Conservation (phyloP, 352 stramenopile genomes). For the Phytopythium vexans region DNA sequence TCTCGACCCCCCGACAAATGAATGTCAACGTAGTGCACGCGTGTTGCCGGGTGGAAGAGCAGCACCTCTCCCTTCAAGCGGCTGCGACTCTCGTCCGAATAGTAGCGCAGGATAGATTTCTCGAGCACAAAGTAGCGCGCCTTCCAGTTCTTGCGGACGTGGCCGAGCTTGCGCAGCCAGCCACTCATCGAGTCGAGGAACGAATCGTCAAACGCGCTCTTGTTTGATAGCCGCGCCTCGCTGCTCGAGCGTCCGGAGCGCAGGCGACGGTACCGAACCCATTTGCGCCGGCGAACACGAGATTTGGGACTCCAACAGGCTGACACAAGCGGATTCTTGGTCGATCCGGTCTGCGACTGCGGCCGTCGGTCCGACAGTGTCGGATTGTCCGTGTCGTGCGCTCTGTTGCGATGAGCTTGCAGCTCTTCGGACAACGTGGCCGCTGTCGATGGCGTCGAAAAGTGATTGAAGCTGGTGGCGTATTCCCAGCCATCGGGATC, state of each 20-base stretch:
- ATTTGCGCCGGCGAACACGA: constrained; percentile 62
- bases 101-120: constrained; percentile 66
- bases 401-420: background rate
- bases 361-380: no score
- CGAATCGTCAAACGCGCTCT: constrained; percentile 57
- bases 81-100: constrained; percentile 42
- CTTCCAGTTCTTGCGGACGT: constrained; percentile 81
- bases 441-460: constrained; percentile 14
- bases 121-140: constrained; percentile 70
- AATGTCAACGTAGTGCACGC: constrained; percentile 70
- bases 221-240: background rate
- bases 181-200: constrained; percentile 72
- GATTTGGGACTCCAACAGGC: constrained; percentile 32
- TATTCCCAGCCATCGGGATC: constrained; percentile 68
- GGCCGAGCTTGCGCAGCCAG: constrained; percentile 64
- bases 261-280: constrained; percentile 54
- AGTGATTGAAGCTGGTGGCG: constrained; percentile 57
- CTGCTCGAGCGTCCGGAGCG: constrained; percentile 8
- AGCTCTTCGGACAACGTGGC: background rate
- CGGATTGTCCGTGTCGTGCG: background rate
- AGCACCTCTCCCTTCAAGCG: constrained; percentile 74
- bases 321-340: constrained; percentile 12
- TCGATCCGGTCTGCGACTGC: no score
- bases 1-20: constrained; percentile 49
- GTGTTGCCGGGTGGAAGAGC: constrained; percentile 66